Evolutionary conservation across 2,329 filamentous ascomycete species (phyloP).

Genomic region (Aspergillus sp.): DNA sequence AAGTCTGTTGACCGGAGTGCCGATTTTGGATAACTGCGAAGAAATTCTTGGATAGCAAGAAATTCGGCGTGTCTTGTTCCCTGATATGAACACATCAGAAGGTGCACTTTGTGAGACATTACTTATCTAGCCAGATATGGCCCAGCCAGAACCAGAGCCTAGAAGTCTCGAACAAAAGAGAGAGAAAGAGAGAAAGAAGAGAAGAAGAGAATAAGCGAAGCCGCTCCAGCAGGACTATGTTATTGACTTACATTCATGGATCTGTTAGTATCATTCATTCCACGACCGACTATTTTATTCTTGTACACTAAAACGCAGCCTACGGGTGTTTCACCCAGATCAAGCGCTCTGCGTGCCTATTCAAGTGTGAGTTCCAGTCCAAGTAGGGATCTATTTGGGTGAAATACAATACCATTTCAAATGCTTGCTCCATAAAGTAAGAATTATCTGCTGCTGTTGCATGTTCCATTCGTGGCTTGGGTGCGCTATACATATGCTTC

Average conservation of each 20-base stretch:
- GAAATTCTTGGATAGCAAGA: slow-evolving; percentile 72
- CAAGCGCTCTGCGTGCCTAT: slow-evolving; percentile 80
- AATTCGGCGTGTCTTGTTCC: slow-evolving; percentile 96
- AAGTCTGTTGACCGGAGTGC: slow-evolving; percentile 74
- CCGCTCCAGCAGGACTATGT: neutral
- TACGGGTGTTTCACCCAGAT: slow-evolving; percentile 88
- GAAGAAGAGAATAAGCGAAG: too few species aligned
- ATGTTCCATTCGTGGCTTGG: neutral
- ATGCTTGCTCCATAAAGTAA: slow-evolving; percentile 78
- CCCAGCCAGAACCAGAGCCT: too few species aligned
- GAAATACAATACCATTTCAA: slow-evolving; percentile 68
- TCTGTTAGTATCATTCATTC: slow-evolving; percentile 96
- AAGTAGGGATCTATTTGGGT: slow-evolving; percentile 1
- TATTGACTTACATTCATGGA: slow-evolving; percentile 62
- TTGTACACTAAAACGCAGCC: slow-evolving; percentile 90
- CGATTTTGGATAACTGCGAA: slow-evolving; percentile 63
- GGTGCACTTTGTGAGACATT: neutral
- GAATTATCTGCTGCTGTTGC: slow-evolving; percentile 44
- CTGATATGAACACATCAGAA: slow-evolving; percentile 44
- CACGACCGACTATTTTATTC: slow-evolving; percentile 75
- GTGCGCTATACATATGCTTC: neutral
- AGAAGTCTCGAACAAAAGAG: neutral
- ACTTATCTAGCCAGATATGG: neutral
- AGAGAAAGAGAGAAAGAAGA: neutral
- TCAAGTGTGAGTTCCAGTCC: neutral